Base-by-base conservation (phyloP, 768 basidiomycete genomes). In the Phylloporus arenicola region DNA sequence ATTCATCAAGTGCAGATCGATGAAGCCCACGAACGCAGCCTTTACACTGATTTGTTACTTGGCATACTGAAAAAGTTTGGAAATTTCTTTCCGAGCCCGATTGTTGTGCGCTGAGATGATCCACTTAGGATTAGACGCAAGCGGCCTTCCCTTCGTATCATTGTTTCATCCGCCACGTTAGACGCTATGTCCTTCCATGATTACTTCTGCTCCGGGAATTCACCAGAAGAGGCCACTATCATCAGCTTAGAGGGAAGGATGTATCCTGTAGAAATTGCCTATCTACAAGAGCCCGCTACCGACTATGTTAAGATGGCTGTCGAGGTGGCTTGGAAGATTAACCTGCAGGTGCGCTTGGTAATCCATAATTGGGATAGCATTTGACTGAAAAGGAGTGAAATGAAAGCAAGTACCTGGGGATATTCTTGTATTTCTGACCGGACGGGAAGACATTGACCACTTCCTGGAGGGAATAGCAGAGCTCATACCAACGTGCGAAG, bases 121-220 rank as follows among this genome's bases (percentile, higher is more conserved):
- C 39, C 7, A 11, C 20, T 30, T 62, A 98, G 94, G 65, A 95
- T 99, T 49, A 84, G 92, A 30, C 82, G 85, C 51, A 95, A 96
- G 64, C 80, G 96, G 20, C 89, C 93, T 11, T 83, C 88, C 1
- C 80, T 99, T 41, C 80, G 96, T 22, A 73, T 99, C 30, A 86
- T 99, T 34, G 84, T 98, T 29, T 98, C 96, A 11, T 96, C 93
- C 4, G 96, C 96, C 3, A 99, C 96, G 0, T 82, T 99, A 22
- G 96, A 99, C 64, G 95, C 95, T 19, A 78, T 81, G 29, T 82
- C 85, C 8, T 94, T 99, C 63, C 70, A 86, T 34, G 85, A 94
- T 46, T 98, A 93, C 68, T 99, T 99, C 68, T 82, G 84, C 29
- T 72, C 80, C 1, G 77, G 77, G 17, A 75, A 73, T 16, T 73